Percentiles rank a stretch among this genome's conserved stretches.
phyloP scores from a whole-genome alignment of 345 rosid genomes.

The Lenwebbia sp. region DNA sequence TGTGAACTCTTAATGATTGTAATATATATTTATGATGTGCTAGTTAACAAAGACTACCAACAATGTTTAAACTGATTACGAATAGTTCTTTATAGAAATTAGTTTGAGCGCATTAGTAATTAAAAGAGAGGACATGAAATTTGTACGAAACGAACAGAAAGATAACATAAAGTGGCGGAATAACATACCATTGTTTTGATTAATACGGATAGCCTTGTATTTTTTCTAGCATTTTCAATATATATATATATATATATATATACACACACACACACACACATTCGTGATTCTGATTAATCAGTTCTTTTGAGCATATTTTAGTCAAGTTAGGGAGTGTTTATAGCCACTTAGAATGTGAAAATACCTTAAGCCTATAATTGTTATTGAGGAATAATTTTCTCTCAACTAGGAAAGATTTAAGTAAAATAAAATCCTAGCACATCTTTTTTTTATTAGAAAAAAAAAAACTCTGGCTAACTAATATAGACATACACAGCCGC shows the following conservation, averaged over 20 bases:
- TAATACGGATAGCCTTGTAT: background rate
- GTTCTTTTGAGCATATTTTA: background rate
- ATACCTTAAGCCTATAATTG: background rate
- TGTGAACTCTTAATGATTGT: background rate
- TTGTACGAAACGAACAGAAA: background rate
- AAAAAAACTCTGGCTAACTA: background rate
- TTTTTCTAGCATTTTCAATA: accelerated
- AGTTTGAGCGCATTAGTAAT: background rate
- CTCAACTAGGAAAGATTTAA: background rate
- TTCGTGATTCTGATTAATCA: background rate
- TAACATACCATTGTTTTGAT: background rate
- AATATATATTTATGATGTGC: background rate
- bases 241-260: too few relatives aligned
- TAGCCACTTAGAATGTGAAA: background rate
- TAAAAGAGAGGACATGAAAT: background rate
- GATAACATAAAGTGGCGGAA: background rate
- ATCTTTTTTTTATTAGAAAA: background rate
- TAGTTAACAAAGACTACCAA: background rate
- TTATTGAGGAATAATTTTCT: background rate
- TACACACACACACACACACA: too few relatives aligned
- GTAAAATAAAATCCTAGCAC: background rate
- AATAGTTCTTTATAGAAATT: background rate
- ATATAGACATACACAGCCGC: conserved; percentile 24
- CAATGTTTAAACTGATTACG: background rate
- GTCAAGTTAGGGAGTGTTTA: background rate